Evolutionary conservation across 2,329 filamentous ascomycete species (phyloP).

Genomic region (Fusarium nygamai): DNA sequence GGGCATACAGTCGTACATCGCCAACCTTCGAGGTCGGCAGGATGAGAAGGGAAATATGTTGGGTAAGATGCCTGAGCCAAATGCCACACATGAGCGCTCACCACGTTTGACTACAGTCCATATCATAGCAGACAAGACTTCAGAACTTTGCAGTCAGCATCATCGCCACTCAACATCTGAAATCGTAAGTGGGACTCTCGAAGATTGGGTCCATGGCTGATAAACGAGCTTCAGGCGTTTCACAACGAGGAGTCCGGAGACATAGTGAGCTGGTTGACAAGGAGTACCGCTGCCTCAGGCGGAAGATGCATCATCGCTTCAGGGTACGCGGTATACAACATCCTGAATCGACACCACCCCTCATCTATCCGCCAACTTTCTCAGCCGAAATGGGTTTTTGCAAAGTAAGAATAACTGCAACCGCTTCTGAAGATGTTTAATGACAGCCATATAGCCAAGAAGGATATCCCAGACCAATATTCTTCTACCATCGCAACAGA

Average conservation of each 20-base stretch:
- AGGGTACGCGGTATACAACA: conserved; percentile 74
- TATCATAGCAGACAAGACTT: conserved; percentile 65
- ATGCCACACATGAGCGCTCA: rapidly evolving
- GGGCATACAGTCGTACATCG: conserved; percentile 72
- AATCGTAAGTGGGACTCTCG: conserved; percentile 55
- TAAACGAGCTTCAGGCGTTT: conserved; percentile 60
- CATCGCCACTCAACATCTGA: conserved; percentile 67
- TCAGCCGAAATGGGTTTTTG: conserved; percentile 70
- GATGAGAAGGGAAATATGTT: conserved; percentile 71
- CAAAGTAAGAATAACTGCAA: conserved; percentile 58
- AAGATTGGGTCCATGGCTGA: rapidly evolving
- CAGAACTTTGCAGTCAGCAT: conserved; percentile 58
- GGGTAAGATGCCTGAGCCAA: conserved; percentile 49
- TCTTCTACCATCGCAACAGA: conserved; percentile 60
- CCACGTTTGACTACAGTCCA: conserved; percentile 55
- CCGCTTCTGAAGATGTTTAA: rapidly evolving
- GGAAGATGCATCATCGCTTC: conserved; percentile 74
- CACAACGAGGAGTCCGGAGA: conserved; percentile 76
- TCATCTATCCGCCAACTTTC: conserved; percentile 72
- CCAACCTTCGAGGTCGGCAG: conserved; percentile 68
- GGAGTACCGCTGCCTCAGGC: conserved; percentile 67
- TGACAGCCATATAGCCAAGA: neutral
- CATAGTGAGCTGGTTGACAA: conserved; percentile 71
- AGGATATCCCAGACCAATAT: conserved; percentile 60
- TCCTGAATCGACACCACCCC: conserved; percentile 58